Percentiles rank a stretch among this genome's conserved stretches.
Evolutionary conservation across 176 grass and related monocot species (phyloP).

Genomic region (Zea luxurians): DNA sequence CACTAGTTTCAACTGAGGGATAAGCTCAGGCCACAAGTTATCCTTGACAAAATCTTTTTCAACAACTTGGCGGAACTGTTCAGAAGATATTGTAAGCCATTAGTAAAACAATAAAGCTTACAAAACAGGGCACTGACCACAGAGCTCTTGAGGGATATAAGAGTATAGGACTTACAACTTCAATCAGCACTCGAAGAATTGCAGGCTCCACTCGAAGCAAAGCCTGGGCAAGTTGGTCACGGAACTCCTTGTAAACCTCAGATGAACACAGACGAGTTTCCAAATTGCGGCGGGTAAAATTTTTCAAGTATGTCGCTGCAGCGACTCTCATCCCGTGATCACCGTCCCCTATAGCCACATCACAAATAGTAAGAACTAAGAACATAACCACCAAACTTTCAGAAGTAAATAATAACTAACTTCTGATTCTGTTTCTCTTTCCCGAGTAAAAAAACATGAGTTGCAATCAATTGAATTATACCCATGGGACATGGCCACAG

Average conservation of each 20-base stretch:
- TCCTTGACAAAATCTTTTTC: slow-evolving; percentile 79
- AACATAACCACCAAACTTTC: not conserved
- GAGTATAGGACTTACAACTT: slow-evolving; percentile 56
- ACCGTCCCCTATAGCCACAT: slow-evolving; percentile 43
- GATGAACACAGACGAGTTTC: slow-evolving; percentile 36
- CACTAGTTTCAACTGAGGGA: slow-evolving; percentile 65
- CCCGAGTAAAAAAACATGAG: not conserved
- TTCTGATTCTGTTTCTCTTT: not conserved
- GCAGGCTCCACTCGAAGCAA: slow-evolving; percentile 60
- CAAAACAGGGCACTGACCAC: not conserved
- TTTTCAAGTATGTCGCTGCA: slow-evolving; percentile 76
- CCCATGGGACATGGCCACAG: not conserved
- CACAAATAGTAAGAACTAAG: not conserved
- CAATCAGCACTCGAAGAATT: slow-evolving; percentile 71
- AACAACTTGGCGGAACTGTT: slow-evolving; percentile 60
- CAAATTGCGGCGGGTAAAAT: slow-evolving; percentile 44
- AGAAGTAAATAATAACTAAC: not conserved
- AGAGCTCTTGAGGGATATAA: not conserved
- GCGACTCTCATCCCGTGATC: slow-evolving; percentile 73
- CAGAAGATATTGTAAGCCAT: slow-evolving; percentile 13
- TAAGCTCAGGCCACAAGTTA: slow-evolving; percentile 80
- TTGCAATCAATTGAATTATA: not conserved
- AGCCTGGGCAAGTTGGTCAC: slow-evolving; percentile 53
- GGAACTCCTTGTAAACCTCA: slow-evolving; percentile 52
- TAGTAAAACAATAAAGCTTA: not conserved